Evolutionary conservation across 768 basidiomycete genomes (phyloP).

Genomic region (Punctularia strigosozonata): DNA sequence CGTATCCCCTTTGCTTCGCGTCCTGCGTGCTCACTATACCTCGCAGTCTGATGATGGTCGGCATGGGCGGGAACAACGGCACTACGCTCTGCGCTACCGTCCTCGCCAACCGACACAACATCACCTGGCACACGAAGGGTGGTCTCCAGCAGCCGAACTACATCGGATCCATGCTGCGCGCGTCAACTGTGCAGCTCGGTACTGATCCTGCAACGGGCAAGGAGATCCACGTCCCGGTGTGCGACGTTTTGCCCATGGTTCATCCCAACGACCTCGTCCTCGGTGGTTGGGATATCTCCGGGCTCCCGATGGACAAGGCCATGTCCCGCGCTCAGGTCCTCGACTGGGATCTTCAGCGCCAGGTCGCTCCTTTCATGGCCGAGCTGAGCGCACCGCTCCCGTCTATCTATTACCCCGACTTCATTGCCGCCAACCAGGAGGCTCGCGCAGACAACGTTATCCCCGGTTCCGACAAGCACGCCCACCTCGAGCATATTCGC

Average conservation of each 20-base stretch:
- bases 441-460: constrained; percentile 91
- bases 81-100: constrained; percentile 89
- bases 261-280: constrained; percentile 97
- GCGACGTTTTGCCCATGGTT: constrained; percentile 91
- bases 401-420: constrained; percentile 94
- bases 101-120: constrained; percentile 91
- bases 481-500: constrained; percentile 85
- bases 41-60: constrained; percentile 96
- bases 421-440: constrained; percentile 96
- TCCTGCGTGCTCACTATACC: constrained; percentile 4
- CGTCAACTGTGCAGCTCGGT: constrained; percentile 89
- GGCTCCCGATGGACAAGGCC: constrained; percentile 73
- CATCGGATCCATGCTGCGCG: constrained; percentile 92
- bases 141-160: constrained; percentile 94
- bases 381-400: constrained; percentile 76
- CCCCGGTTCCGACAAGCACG: constrained; percentile 77
- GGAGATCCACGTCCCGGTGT: constrained; percentile 87
- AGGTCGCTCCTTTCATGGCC: constrained; percentile 80
- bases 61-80: constrained; percentile 96
- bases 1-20: constrained; percentile 3
- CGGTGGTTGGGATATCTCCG: constrained; percentile 97
- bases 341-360: constrained; percentile 94
- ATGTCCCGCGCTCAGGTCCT: constrained; percentile 91
- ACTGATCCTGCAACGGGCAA: constrained; percentile 68
- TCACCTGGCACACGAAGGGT: constrained; percentile 88